Evolutionary conservation across 2,329 filamentous ascomycete species (phyloP), one percentile per base, ranked within the genome.

Genomic region (Davidsoniella virescens): DNA sequence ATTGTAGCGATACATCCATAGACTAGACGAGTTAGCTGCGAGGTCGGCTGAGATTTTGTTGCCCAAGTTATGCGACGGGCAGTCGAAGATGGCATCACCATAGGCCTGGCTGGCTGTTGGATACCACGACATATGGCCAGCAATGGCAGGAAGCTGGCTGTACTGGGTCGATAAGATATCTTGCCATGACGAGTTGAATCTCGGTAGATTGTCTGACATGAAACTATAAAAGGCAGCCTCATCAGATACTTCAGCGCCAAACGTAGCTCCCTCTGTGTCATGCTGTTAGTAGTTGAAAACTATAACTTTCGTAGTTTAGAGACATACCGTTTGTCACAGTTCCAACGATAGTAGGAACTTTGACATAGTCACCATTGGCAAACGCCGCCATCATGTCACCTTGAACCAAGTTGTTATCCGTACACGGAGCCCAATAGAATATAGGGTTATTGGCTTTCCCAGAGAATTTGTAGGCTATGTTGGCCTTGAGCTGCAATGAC

Each of bases 371-470:
- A 0, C 68, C 67, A 1, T 58, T 55, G 5, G 61, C 57, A 40
- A 68, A 70, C 51, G 71, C 57, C 3, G 50, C 54, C 39, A 66
- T 69, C 1, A 69, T 66, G 8, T 65, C 59, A 50, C 70, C 69
- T 3, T 54, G 58, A 10, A 74, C 56, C 8, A 73, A 57, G 4
- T 65, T 64, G 6, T 69, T 71, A 51, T 75, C 72, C 5, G 73
- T 59, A 45, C 67, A 70, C 0, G 72, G 72, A 2, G 68, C 65
- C 68, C 68, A 75, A 61, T 72, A 73, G 56, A 72, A 75, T 0
- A 65, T 58, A 0, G 70, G 64, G 2, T 55, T 51, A 7, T 54
- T 56, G 2, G 56, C 53, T 3, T 64, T 60, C 2, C 65, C 65
- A 0, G 65, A 63, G 36, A 71, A 72, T 1, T 65, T 57, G 1